Evolutionary conservation across 164 flowering plant genomes (phyloP).

Genomic region (Aristolochia contorta): DNA sequence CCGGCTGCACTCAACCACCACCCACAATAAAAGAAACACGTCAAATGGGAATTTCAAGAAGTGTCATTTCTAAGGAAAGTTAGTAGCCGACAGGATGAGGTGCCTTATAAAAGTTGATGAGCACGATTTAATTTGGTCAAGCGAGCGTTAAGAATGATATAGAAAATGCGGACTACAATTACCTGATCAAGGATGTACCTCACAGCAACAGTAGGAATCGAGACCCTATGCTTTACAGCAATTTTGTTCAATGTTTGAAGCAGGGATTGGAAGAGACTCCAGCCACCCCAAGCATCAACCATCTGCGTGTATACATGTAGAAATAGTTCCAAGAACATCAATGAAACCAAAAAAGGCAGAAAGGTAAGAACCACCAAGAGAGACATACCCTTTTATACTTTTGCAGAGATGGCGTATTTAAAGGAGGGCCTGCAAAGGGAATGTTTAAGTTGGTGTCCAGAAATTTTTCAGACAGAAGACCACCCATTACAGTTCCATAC

Average conservation of each 20-base stretch:
- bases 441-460: constrained; percentile 76
- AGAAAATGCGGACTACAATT: not conserved
- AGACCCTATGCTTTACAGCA: constrained; percentile 70
- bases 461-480: constrained; percentile 86
- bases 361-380: not conserved
- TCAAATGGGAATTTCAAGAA: not conserved
- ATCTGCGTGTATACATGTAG: constrained; percentile 36
- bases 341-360: not conserved
- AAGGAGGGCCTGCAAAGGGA: constrained; percentile 88
- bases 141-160: too few species aligned
- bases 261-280: constrained; percentile 80
- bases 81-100: too few species aligned
- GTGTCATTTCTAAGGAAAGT: not conserved
- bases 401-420: constrained; percentile 94
- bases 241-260: constrained; percentile 69
- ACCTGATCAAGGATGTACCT: constrained; percentile 89
- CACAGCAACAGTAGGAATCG: constrained; percentile 84
- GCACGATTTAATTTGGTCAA: too few species aligned
- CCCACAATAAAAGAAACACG: too few species aligned
- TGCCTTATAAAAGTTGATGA: too few species aligned
- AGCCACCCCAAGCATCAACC: constrained; percentile 99
- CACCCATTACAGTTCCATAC: constrained; percentile 98
- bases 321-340: not conserved
- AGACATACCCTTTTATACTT: constrained; percentile 82
- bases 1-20: constrained; percentile 37